A percentile compares a stretch with the other conserved stretches of the same genome.
Conservation (phyloP, 1,284 basidiomycete species). For the Ustilago lituana region DNA sequence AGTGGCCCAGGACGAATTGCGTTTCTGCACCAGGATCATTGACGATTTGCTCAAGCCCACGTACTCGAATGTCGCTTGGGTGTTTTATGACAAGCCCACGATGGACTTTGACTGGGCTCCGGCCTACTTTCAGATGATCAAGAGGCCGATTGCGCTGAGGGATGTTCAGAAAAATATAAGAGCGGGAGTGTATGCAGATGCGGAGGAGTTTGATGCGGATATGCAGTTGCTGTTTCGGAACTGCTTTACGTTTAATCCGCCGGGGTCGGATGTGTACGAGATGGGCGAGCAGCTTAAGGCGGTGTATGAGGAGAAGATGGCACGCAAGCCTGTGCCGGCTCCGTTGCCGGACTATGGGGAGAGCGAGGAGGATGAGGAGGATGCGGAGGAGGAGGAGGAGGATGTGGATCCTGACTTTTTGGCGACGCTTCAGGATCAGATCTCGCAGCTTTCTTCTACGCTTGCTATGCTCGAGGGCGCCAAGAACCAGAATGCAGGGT, state of each 20-base stretch:
- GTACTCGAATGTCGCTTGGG: conserved; percentile 77
- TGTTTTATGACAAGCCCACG: conserved; percentile 94
- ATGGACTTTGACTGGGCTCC: conserved; percentile 79
- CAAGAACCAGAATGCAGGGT: conserved; percentile 57
- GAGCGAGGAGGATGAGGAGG: conserved; percentile 67
- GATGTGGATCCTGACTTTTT: conserved; percentile 52
- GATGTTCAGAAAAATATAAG: conserved; percentile 76
- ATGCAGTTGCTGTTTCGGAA: conserved; percentile 94
- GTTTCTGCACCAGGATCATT: conserved; percentile 81
- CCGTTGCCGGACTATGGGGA: conserved; percentile 63
- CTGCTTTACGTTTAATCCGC: conserved; percentile 90
- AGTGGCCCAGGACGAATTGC: conserved; percentile 81
- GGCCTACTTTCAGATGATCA: conserved; percentile 86
- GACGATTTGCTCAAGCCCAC: conserved; percentile 81
- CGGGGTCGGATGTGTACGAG: conserved; percentile 83
- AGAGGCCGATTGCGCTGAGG: conserved; percentile 85
- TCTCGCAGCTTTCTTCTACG: conserved; percentile 53
- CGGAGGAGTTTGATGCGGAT: conserved; percentile 84
- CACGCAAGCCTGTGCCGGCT: conserved; percentile 73
- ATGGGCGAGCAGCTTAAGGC: conserved; percentile 73
- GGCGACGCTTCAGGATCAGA: conserved; percentile 56
- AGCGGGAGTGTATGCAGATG: conserved; percentile 77
- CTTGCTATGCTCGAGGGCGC: conserved; percentile 56
- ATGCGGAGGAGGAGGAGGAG: conserved; percentile 56
- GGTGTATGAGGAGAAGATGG: conserved; percentile 92